Evolutionary conservation across 2,329 filamentous ascomycete species (phyloP), one percentile per base, ranked within the genome.

Genomic region (Ascochyta lentis): DNA sequence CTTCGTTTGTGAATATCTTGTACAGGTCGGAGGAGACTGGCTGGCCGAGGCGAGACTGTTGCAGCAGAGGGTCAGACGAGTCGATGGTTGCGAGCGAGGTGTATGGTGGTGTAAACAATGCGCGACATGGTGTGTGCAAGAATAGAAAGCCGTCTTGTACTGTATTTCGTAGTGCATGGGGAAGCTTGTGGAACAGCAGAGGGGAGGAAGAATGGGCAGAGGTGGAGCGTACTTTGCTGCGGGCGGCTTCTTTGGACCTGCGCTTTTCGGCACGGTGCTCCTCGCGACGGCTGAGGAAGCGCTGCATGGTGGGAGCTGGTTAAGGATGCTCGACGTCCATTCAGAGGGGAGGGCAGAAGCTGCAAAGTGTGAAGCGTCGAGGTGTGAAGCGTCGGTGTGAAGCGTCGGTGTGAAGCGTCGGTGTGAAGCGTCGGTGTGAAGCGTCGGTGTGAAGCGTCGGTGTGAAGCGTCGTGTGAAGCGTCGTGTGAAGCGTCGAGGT

Each of bases 251-350:
- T 57, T 74, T 76, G 46, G 68, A 67, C 35, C 58, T 53, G 63
- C 70, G 74, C 63, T 76, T 76, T 59, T 76, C 75, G 22, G 53
- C 42, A 46, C 66, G 66, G 56, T 74, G 64, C 74, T 80, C 91
- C 68, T 91, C 89, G 63, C 88, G 85, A 64, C 88, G 81, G 74
- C 85, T 90, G 57, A 90, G 85, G 72, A 92, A 87, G 67, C 88
- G 86, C 71, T 84, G 86, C 60, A 83, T 81, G 60, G 29, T 10
- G 10, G 12, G 12, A 13, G 29, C 5, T 10, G 56, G 56, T 37
- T 34, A 54, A 29, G 44, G 45, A 19, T 46, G 44, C 44, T 19
- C 26, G 56, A 44, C 31, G 49, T 55, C 60, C 65, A 69, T 69
- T 5, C 59, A 63, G 42, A 59, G 56, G 16, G 39, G 12, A 4